phyloP scores from a whole-genome alignment of 2,329 filamentous ascomycete species.

The Rhinocladiella similis region DNA sequence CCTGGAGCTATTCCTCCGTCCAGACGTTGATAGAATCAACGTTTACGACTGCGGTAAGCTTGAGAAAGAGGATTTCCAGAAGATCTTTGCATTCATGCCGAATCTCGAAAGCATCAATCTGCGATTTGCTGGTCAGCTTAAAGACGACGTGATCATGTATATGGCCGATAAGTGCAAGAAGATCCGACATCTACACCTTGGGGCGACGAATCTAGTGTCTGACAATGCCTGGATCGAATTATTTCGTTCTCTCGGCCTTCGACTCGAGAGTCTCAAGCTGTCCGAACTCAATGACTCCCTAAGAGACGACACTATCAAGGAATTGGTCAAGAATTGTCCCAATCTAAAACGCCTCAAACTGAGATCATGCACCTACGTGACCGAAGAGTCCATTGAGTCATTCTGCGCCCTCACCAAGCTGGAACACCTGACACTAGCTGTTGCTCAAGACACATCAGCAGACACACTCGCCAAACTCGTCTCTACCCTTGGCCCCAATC shows the following conservation, averaged over 20 bases:
- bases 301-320: slow-evolving; percentile 65
- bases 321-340: slow-evolving; percentile 65
- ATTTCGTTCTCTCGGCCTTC: slow-evolving; percentile 64
- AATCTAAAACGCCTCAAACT: slow-evolving; percentile 75
- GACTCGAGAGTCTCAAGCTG: slow-evolving; percentile 70
- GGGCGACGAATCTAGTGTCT: slow-evolving; percentile 80
- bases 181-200: slow-evolving; percentile 73
- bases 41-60: slow-evolving; percentile 68
- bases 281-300: slow-evolving; percentile 84
- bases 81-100: slow-evolving; percentile 75
- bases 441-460: slow-evolving; percentile 58
- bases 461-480: slow-evolving; percentile 64
- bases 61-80: slow-evolving; percentile 71
- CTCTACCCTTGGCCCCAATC: slow-evolving; percentile 58
- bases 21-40: slow-evolving; percentile 56
- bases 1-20: slow-evolving; percentile 48
- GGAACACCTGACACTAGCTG: slow-evolving; percentile 72
- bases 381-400: slow-evolving; percentile 62
- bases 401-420: slow-evolving; percentile 65
- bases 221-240: slow-evolving; percentile 73
- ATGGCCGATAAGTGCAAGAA: slow-evolving; percentile 69
- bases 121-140: slow-evolving; percentile 87
- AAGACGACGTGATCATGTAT: slow-evolving; percentile 79
- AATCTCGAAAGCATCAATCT: slow-evolving; percentile 70
- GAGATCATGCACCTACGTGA: slow-evolving; percentile 74